Evolutionary conservation across 106 monocot species (phyloP).

Genomic region (Alisma plantagoaquatica): DNA sequence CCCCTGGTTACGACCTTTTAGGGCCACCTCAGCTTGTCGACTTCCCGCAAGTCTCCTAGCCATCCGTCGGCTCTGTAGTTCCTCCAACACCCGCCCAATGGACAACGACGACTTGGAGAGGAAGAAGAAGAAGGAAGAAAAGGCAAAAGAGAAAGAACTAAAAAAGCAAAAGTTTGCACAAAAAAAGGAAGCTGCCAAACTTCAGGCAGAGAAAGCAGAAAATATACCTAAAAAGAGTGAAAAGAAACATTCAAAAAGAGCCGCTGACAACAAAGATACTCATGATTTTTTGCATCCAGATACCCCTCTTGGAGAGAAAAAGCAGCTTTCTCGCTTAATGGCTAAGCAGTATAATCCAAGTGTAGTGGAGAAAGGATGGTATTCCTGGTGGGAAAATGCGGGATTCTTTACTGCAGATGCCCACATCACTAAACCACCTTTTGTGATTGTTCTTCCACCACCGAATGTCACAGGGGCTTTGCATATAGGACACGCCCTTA

Average conservation of each 20-base stretch:
- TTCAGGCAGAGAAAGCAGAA: slow-evolving; percentile 32
- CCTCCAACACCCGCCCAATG: too few relatives aligned
- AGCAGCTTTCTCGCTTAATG: slow-evolving; percentile 69
- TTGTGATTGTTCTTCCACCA: slow-evolving; percentile 89
- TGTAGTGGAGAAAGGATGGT: slow-evolving; percentile 98
- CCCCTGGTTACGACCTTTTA: too few relatives aligned
- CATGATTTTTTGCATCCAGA: slow-evolving; percentile 73
- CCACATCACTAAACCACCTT: slow-evolving; percentile 61
- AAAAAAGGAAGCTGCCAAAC: too few relatives aligned
- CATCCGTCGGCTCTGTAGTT: too few relatives aligned
- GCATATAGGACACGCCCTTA: slow-evolving; percentile 94
- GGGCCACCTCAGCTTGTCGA: too few relatives aligned
- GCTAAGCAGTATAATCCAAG: slow-evolving; percentile 90
- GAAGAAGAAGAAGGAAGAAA: too few relatives aligned
- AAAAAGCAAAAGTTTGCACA: too few relatives aligned
- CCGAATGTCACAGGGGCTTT: slow-evolving; percentile 78
- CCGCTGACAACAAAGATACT: slow-evolving; percentile 48
- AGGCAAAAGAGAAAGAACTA: too few relatives aligned
- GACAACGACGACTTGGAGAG: too few relatives aligned
- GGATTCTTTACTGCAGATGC: slow-evolving; percentile 69
- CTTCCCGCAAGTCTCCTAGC: too few relatives aligned
- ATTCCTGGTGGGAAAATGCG: slow-evolving; percentile 84
- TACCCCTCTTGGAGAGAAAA: slow-evolving; percentile 73
- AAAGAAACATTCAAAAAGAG: slow-evolving; percentile 41
- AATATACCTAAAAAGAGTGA: slow-evolving; percentile 68